Base-by-base conservation (phyloP, 257 asterid species). In the Nicotiana obtusifolia region DNA sequence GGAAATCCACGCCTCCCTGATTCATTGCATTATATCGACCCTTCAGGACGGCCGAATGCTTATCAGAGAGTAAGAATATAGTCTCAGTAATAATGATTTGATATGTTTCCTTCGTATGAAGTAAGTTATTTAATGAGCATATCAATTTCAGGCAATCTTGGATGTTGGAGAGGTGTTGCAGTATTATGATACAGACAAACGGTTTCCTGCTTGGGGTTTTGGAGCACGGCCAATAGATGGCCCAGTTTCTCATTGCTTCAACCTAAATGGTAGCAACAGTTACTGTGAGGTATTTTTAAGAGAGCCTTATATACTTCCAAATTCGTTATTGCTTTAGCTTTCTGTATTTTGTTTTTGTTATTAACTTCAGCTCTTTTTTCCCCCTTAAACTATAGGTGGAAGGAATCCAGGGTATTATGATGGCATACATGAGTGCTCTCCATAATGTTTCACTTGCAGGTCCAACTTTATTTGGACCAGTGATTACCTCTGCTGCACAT, bases 171-270 rank as follows among this genome's bases (percentile, higher is more conserved):
- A 95, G 85, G 89, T 96, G 52, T 62, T 96, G 89, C 98, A 96
- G 86, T 93, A 88, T 87, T 96, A 94, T 81, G 99, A 94, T 86
- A 87, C 91, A 19, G 98, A 94, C 89, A 91, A 89, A 84, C 94
- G 86, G 66, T 94, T 93, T 84, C 97, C 99, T 83, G 95, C 99
- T 81, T 96, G 98, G 98, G 98, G 99, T 59, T 96, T 96, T 84
- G 99, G 99, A 85, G 99, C 98, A 60, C 91, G 98, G 69, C 98
- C 99, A 79, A 93, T 96, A 80, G 99, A 96, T 89, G 98, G 98
- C 59, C 98, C 98, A 31, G 98, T 96, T 65, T 96, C 99, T 66
- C 99, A 96, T 86, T 96, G 98, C 87, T 96, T 96, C 86, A 96
- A 96, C 84, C 90, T 96, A 80, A 96, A 93, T 80, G 99, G 99